These are phyloP conservation scores for Amaranthus tricolor DNA, from an alignment of 179 eudicot genomes.

Conservation along the genomic window DNA sequence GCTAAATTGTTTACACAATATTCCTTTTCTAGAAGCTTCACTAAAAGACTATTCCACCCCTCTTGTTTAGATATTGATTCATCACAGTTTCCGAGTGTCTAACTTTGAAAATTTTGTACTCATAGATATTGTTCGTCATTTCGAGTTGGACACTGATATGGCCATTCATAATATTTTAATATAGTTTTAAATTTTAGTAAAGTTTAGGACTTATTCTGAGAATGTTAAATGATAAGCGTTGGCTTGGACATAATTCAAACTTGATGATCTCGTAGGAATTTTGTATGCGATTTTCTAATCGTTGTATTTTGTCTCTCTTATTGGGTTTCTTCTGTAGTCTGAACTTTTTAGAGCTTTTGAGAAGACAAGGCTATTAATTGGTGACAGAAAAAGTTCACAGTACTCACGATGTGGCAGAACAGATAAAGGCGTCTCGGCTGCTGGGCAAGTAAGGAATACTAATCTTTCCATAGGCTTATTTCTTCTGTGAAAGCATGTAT, in stretches of 20 bases:
- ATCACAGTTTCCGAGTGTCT: no score
- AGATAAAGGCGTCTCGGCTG: slow-evolving; percentile 92
- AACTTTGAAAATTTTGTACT: no score
- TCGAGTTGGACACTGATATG: no score
- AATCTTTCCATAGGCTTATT: neutral
- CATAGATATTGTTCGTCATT: no score
- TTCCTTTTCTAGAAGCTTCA: no score
- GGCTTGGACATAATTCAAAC: neutral
- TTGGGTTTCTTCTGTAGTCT: slow-evolving; percentile 50
- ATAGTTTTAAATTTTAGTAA: no score
- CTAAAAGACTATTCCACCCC: no score
- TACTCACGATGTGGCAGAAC: slow-evolving; percentile 97
- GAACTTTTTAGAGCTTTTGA: slow-evolving; percentile 83
- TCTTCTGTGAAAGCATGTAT: neutral
- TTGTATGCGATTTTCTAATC: slow-evolving; percentile 1
- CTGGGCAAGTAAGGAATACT: slow-evolving; percentile 68
- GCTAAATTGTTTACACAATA: no score
- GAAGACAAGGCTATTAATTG: slow-evolving; percentile 61
- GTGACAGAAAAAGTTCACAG: slow-evolving; percentile 60
- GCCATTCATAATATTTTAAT: no score
- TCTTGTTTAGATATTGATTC: no score
- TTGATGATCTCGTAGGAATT: neutral
- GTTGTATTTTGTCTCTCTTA: slow-evolving; percentile 16
- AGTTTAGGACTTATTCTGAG: no score
- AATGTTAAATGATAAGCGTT: no score